A percentile compares a stretch with the other conserved stretches of the same genome.
Evolutionary conservation across 139 green algal species (phyloP).

Genomic region (Eudorina sp.): DNA sequence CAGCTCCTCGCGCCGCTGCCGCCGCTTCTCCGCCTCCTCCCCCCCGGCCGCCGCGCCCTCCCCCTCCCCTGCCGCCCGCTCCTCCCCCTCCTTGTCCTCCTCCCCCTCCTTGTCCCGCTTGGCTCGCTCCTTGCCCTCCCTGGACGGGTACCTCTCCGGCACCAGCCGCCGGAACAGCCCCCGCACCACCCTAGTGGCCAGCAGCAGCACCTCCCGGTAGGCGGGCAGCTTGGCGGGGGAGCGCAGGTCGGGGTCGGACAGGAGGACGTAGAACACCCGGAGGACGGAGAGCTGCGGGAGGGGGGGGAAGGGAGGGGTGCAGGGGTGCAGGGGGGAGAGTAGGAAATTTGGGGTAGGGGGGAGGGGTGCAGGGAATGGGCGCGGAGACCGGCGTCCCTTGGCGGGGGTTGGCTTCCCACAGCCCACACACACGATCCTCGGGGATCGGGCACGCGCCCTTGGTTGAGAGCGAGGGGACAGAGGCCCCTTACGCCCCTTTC

Average conservation of each 20-base stretch:
- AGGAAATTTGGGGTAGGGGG: background rate
- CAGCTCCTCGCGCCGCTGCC: constrained; percentile 11
- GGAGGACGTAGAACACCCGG: constrained; percentile 79
- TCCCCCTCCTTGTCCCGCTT: background rate
- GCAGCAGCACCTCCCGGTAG: constrained; percentile 63
- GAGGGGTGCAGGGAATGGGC: background rate
- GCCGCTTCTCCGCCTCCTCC: background rate
- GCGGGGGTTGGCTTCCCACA: no score
- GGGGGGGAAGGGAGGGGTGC: background rate
- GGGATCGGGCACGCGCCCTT: no score
- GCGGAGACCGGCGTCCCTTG: no score
- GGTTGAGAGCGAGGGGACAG: no score
- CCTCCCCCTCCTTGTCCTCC: background rate
- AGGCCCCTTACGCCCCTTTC: no score
- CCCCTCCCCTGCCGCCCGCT: background rate
- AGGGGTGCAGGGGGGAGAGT: background rate
- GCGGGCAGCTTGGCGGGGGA: constrained; percentile 4
- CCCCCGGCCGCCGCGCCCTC: background rate
- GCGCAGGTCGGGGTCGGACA: constrained; percentile 71
- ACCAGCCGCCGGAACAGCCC: constrained; percentile 71
- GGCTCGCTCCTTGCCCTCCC: background rate
- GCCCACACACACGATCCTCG: no score
- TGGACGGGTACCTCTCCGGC: background rate
- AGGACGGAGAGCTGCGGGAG: constrained; percentile 80
- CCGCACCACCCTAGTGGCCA: constrained; percentile 67